A percentile compares a stretch with the other conserved stretches of the same genome.
These are phyloP conservation scores for Leccinum subgranulosum DNA, from an alignment of 768 basidiomycete genomes.

Conservation along the genomic window DNA sequence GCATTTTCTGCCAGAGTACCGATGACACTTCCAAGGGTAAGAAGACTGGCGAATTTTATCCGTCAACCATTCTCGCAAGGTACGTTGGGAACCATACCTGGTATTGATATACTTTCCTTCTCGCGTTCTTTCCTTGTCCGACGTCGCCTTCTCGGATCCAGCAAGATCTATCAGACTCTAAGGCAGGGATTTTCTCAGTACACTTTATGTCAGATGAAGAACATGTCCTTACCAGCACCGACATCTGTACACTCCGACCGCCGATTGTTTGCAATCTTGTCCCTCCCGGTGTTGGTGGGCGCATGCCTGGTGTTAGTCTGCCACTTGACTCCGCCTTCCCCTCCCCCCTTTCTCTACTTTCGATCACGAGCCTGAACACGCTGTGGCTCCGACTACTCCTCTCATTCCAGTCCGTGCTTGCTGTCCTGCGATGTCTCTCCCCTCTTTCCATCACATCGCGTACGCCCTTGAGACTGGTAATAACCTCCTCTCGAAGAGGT, in stretches of 20 bases:
- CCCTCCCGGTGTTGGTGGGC: slow-evolving; percentile 54
- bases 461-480: slow-evolving; percentile 86
- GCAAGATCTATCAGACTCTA: slow-evolving; percentile 94
- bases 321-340: slow-evolving; percentile 37
- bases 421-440: slow-evolving; percentile 84
- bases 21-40: slow-evolving; percentile 92
- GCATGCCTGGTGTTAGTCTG: slow-evolving; percentile 50
- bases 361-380: slow-evolving; percentile 90
- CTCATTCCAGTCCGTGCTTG: slow-evolving; percentile 99
- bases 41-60: slow-evolving; percentile 47
- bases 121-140: slow-evolving; percentile 90
- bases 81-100: slow-evolving; percentile 40
- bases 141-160: slow-evolving; percentile 94
- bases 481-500: slow-evolving; percentile 87
- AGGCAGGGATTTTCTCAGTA: slow-evolving; percentile 1
- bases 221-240: slow-evolving; percentile 53
- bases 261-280: slow-evolving; percentile 73
- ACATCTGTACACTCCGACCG: slow-evolving; percentile 75
- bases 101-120: slow-evolving; percentile 98
- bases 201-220: not conserved
- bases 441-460: slow-evolving; percentile 82
- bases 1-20: slow-evolving; percentile 89
- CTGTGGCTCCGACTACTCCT: slow-evolving; percentile 92
- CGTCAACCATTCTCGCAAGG: not conserved
- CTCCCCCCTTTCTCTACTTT: slow-evolving; percentile 74